A percentile compares a stretch with the other conserved stretches of the same genome.
These are phyloP conservation scores for Fusarium siculi DNA, from an alignment of 2,329 filamentous ascomycete genomes.

Conservation along the genomic window DNA sequence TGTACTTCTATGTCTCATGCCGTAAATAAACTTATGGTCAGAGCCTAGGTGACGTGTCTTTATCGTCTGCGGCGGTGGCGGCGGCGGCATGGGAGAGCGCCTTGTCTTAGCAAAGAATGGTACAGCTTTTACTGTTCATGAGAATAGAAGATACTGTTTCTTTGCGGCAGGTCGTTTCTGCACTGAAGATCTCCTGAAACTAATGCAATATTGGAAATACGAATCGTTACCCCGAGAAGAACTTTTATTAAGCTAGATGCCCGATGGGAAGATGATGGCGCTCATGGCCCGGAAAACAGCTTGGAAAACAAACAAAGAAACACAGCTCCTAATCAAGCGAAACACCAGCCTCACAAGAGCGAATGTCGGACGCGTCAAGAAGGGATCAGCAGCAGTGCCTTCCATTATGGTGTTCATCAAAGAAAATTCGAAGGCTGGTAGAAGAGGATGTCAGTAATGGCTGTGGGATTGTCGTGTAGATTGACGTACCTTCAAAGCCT, in stretches of 20 bases:
- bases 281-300: background rate
- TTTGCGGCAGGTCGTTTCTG: background rate
- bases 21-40: rapidly evolving
- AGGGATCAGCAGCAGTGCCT: too few relatives aligned
- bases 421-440: background rate
- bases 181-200: background rate
- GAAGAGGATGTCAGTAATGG: background rate
- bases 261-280: background rate
- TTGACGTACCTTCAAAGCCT: background rate
- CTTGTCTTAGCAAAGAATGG: rapidly evolving
- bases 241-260: background rate
- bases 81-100: background rate
- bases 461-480: background rate
- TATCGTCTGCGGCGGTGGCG: background rate
- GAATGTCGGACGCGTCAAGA: too few relatives aligned
- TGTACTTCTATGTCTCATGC: background rate
- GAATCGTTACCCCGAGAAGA: background rate
- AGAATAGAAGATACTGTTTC: background rate
- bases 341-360: too few relatives aligned
- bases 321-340: too few relatives aligned
- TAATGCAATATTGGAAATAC: background rate
- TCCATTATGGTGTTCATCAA: too few relatives aligned
- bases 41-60: background rate
- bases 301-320: background rate
- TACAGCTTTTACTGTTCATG: background rate